phyloP scores from a whole-genome alignment of 441 rosid species.

The Viola pubescens region DNA sequence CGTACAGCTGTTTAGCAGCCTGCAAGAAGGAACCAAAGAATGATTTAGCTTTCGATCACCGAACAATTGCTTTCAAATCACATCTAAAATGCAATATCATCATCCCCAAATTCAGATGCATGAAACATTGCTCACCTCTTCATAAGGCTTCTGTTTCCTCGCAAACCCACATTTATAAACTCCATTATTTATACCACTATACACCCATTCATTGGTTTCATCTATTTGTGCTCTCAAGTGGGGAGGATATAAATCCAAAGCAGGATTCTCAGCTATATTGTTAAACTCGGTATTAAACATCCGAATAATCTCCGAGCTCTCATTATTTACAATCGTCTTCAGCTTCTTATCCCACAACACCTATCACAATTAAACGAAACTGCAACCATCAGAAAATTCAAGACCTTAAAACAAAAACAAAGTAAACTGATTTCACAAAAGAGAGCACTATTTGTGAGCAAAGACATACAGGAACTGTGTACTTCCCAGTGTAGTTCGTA shows the following conservation, averaged over 20 bases:
- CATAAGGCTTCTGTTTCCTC: slow-evolving; percentile 67
- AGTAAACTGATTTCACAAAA: background rate
- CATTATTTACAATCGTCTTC: slow-evolving; percentile 74
- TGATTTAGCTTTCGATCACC: background rate
- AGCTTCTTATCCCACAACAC: slow-evolving; percentile 92
- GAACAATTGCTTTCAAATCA: background rate
- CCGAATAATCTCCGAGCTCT: slow-evolving; percentile 73
- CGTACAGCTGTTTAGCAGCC: slow-evolving; percentile 60
- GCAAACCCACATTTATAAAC: slow-evolving; percentile 92
- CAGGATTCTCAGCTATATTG: slow-evolving; percentile 56
- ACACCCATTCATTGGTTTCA: slow-evolving; percentile 68
- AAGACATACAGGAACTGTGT: slow-evolving; percentile 76
- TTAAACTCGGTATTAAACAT: slow-evolving; percentile 80
- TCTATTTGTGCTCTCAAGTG: slow-evolving; percentile 45
- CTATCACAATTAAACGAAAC: slow-evolving; percentile 24
- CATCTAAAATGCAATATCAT: too few species aligned
- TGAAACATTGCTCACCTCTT: slow-evolving; percentile 46
- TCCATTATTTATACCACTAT: slow-evolving; percentile 64
- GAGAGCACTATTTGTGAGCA: slow-evolving; percentile 4
- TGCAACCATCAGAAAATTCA: background rate
- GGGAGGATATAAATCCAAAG: slow-evolving; percentile 65
- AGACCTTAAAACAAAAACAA: slow-evolving; percentile 11
- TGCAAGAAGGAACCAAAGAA: slow-evolving; percentile 19
- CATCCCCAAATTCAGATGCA: background rate
- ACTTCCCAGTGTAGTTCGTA: slow-evolving; percentile 61